A percentile compares a stretch with the other conserved stretches of the same genome.
Evolutionary conservation across 805 yeast species (phyloP).

Genomic region (Starmerella davenportii): DNA sequence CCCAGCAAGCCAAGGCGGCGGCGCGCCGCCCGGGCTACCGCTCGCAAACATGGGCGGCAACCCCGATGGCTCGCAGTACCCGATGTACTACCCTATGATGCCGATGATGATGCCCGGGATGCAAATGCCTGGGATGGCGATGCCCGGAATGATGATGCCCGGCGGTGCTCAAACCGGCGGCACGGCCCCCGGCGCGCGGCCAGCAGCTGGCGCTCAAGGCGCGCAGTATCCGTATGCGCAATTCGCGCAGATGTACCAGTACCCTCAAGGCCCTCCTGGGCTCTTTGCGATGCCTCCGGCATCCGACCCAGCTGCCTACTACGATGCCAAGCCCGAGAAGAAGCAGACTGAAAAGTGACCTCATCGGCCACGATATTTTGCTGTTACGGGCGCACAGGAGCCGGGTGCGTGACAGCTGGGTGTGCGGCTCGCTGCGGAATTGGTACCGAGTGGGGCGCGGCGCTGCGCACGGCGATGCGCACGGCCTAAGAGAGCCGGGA

Average conservation of each 20-base stretch:
- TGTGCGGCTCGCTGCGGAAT: too few species aligned
- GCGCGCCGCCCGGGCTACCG: background rate
- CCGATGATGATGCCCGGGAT: constrained; percentile 1
- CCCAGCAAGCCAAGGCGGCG: background rate
- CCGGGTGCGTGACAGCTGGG: too few species aligned
- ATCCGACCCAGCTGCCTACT: background rate
- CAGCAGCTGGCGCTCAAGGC: background rate
- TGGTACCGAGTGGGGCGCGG: too few species aligned
- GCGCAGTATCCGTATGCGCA: background rate
- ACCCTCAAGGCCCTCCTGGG: background rate
- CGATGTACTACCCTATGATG: constrained; percentile 1
- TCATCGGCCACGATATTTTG: too few species aligned
- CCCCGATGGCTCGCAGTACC: background rate
- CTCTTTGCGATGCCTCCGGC: background rate
- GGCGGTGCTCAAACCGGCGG: background rate
- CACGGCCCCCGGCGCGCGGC: background rate
- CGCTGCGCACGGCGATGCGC: too few species aligned
- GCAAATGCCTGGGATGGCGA: background rate
- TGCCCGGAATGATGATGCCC: background rate
- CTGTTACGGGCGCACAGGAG: too few species aligned
- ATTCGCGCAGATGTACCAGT: background rate
- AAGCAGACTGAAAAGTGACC: too few species aligned
- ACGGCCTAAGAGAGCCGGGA: too few species aligned
- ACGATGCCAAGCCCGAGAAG: too few species aligned
- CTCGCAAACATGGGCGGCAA: too few species aligned